Evolutionary conservation across 2,329 filamentous ascomycete species (phyloP).

Genomic region (Diaporthe amygdali): DNA sequence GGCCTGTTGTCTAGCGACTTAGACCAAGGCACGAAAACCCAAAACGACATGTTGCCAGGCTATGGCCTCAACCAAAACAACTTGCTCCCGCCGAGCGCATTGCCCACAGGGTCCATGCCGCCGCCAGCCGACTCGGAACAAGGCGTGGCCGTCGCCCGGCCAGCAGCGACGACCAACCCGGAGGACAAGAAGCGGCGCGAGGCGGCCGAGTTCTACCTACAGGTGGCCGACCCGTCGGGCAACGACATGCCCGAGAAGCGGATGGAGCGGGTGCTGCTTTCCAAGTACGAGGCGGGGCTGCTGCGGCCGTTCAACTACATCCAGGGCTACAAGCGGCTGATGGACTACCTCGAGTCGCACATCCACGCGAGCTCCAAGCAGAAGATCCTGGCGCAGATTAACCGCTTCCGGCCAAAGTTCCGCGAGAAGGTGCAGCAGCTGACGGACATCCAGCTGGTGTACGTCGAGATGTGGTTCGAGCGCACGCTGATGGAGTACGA

Average conservation of each 20-base stretch:
- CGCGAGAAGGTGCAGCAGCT: conserved; percentile 90
- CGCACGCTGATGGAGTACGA: conserved; percentile 96
- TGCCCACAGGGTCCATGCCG: conserved; percentile 37
- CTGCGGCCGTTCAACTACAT: conserved; percentile 98
- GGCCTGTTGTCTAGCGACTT: conserved; percentile 69
- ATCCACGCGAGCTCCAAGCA: conserved; percentile 83
- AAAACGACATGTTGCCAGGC: conserved; percentile 53
- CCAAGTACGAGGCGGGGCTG: conserved; percentile 94
- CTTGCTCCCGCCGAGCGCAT: conserved; percentile 27
- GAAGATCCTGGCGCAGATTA: conserved; percentile 89
- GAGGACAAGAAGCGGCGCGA: conserved; percentile 57
- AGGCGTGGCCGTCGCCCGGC: conserved; percentile 63
- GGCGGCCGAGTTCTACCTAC: conserved; percentile 92
- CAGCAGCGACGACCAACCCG: conserved; percentile 63
- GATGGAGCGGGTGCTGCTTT: conserved; percentile 91
- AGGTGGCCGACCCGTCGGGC: conserved; percentile 92
- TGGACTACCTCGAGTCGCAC: conserved; percentile 89
- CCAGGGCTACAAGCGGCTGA: conserved; percentile 89
- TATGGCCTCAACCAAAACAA: conserved; percentile 48
- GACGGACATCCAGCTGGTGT: conserved; percentile 91
- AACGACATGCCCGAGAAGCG: conserved; percentile 86
- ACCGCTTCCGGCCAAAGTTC: conserved; percentile 94
- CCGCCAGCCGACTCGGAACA: conserved; percentile 52
- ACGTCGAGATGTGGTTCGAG: conserved; percentile 99
- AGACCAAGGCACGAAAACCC: conserved; percentile 47